A percentile compares a stretch with the other conserved stretches of the same genome.
These are phyloP conservation scores for Detonula confervacea DNA, from an alignment of 352 stramenopile species.

Conservation along the genomic window DNA sequence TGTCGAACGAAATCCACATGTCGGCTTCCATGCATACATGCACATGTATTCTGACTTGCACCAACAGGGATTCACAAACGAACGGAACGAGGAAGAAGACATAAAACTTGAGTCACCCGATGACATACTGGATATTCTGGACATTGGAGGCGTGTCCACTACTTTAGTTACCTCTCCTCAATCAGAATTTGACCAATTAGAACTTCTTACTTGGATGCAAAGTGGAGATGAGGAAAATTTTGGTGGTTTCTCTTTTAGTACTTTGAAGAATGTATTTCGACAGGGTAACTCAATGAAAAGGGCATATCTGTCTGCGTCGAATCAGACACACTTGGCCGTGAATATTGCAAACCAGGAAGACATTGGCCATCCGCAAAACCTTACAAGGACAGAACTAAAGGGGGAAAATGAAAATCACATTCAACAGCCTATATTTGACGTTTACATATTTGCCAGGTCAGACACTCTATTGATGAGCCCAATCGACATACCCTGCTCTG, in stretches of 20 bases:
- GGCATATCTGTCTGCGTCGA: background rate
- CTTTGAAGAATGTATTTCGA: background rate
- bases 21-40: background rate
- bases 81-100: background rate
- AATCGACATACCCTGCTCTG: constrained; percentile 7
- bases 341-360: background rate
- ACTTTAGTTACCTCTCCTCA: background rate
- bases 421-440: too few species aligned
- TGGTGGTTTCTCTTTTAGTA: background rate
- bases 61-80: background rate
- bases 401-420: too few species aligned
- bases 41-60: background rate
- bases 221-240: background rate
- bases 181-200: background rate
- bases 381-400: too few species aligned
- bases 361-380: too few species aligned
- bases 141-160: background rate
- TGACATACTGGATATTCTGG: background rate
- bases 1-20: background rate
- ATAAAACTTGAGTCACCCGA: background rate
- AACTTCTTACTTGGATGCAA: background rate
- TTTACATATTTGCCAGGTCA: constrained; percentile 7
- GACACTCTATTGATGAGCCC: constrained; percentile 2
- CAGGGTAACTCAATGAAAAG: background rate
- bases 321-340: too few species aligned